A percentile compares a stretch with the other conserved stretches of the same genome.
Conservation (phyloP, 2,329 filamentous ascomycete genomes). For the Fusarium bulbicola region DNA sequence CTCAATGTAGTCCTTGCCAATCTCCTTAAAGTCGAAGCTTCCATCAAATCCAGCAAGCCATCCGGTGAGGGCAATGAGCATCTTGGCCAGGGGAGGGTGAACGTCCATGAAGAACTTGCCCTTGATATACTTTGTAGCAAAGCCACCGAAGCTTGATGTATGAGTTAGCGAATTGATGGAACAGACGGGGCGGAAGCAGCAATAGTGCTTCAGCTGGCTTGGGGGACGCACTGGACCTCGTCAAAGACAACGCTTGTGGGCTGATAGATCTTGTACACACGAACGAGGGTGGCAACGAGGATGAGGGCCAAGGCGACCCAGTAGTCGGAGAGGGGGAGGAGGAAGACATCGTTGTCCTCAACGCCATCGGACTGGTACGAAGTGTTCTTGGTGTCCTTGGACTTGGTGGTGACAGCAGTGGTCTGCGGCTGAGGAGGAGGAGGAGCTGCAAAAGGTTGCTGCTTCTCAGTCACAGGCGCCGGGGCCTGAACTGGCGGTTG, state of each 20-base stretch:
- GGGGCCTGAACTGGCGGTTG: conserved; percentile 43
- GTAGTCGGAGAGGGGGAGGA: conserved; percentile 85
- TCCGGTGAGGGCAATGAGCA: conserved; percentile 93
- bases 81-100: conserved; percentile 96
- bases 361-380: conserved; percentile 83
- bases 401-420: conserved; percentile 20
- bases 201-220: neutral
- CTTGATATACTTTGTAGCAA: conserved; percentile 99
- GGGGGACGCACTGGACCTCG: conserved; percentile 87
- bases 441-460: conserved; percentile 23
- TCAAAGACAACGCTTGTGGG: conserved; percentile 97
- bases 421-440: conserved; percentile 20
- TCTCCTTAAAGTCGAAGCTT: conserved; percentile 98
- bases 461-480: conserved; percentile 37
- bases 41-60: conserved; percentile 96
- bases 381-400: conserved; percentile 51
- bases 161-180: conserved; percentile 21
- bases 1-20: conserved; percentile 98
- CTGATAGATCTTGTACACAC: conserved; percentile 95
- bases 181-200: neutral
- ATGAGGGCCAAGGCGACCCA: conserved; percentile 78
- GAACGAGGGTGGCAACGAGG: conserved; percentile 78
- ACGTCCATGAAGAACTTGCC: conserved; percentile 99
- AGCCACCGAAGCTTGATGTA: conserved; percentile 86
- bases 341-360: conserved; percentile 89